Evolutionary conservation across 352 stramenopile genomes (phyloP).

Genomic region (Phytophthora uliginosa): DNA sequence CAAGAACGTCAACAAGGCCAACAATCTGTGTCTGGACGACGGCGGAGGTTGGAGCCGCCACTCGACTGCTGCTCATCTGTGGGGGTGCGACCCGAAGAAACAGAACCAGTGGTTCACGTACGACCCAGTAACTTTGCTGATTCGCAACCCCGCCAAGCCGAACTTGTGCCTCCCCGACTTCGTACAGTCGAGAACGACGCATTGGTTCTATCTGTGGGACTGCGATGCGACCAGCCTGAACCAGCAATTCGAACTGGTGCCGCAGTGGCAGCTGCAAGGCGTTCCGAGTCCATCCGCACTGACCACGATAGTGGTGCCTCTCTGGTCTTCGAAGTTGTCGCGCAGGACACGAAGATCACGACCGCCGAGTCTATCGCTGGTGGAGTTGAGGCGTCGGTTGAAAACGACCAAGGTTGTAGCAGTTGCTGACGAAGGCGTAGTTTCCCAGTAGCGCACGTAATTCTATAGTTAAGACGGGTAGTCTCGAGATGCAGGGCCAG

Average conservation of each 20-base stretch:
- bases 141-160: background rate
- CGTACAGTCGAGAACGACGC: background rate
- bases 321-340: too few relatives aligned
- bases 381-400: too few relatives aligned
- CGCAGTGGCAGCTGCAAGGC: background rate
- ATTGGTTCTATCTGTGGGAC: background rate
- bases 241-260: background rate
- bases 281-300: background rate
- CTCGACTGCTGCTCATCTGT: background rate
- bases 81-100: background rate
- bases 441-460: background rate
- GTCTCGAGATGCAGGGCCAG: too few relatives aligned
- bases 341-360: too few relatives aligned
- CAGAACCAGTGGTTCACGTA: background rate
- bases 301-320: too few relatives aligned
- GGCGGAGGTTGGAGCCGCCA: background rate
- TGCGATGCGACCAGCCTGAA: background rate
- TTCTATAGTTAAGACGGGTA: too few relatives aligned
- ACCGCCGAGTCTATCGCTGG: too few relatives aligned
- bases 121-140: background rate
- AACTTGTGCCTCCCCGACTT: background rate
- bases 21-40: background rate
- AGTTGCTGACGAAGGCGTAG: background rate
- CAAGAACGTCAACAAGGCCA: background rate
- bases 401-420: background rate